Conservation (phyloP, 306 rosid genomes). For the Aeschynomene evenia region DNA sequence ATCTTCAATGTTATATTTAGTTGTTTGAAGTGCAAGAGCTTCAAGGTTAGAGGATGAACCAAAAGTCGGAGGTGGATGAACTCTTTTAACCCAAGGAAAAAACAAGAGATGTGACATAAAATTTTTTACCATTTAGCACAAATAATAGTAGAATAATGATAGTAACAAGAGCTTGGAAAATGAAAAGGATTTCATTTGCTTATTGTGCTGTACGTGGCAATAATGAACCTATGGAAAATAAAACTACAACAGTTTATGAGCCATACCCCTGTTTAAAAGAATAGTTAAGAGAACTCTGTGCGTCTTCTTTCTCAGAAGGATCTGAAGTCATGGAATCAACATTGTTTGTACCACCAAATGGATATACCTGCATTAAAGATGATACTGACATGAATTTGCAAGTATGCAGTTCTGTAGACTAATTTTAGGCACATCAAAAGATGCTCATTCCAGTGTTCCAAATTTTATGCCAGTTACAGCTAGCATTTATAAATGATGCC, state of each 20-base stretch:
- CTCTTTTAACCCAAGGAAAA: constrained; percentile 43
- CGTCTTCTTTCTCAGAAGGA: constrained; percentile 88
- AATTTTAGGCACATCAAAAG: constrained; percentile 11
- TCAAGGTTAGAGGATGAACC: constrained; percentile 91
- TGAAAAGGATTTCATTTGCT: not conserved
- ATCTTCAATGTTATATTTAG: constrained; percentile 56
- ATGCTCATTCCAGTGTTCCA: constrained; percentile 17
- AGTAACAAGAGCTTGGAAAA: constrained; percentile 2
- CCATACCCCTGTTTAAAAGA: constrained; percentile 76
- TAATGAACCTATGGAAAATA: constrained; percentile 19
- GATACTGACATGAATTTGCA: constrained; percentile 4
- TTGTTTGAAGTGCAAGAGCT: constrained; percentile 59
- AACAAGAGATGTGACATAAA: constrained; percentile 28
- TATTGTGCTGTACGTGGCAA: not conserved
- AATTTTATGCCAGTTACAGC: constrained; percentile 15
- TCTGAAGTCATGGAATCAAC: constrained; percentile 61
- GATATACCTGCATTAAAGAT: constrained; percentile 70
- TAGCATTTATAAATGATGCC: not conserved
- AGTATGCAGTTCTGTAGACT: constrained; percentile 5
- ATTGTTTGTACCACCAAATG: constrained; percentile 48
- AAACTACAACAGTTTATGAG: constrained; percentile 8
- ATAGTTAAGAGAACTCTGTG: constrained; percentile 72
- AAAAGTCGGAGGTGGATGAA: constrained; percentile 93
- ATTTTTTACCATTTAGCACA: constrained; percentile 29
- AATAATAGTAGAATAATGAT: constrained; percentile 6